A percentile compares a stretch with the other conserved stretches of the same genome.
These are phyloP conservation scores for Tuber microsphaerosporum DNA, from an alignment of 495 filamentous ascomycete genomes.

Conservation along the genomic window DNA sequence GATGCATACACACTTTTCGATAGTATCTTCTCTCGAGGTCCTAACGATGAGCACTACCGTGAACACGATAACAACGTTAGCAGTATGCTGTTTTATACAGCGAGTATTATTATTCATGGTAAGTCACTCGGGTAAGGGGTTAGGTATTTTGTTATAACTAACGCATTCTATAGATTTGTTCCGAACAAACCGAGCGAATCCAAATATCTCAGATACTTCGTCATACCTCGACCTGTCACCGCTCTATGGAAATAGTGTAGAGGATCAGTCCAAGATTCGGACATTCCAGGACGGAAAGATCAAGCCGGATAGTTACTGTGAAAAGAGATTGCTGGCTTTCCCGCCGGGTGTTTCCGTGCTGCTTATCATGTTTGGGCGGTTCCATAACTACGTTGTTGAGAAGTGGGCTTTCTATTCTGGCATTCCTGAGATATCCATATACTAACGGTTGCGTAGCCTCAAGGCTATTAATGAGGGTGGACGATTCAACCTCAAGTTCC, in stretches of 20 bases:
- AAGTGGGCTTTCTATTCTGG: constrained; percentile 45
- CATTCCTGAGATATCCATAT: not conserved
- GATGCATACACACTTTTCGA: constrained; percentile 76
- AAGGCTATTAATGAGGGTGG: constrained; percentile 53
- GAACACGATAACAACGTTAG: constrained; percentile 74
- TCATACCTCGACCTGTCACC: constrained; percentile 81
- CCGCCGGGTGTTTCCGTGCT: constrained; percentile 74
- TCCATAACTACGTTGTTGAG: constrained; percentile 70
- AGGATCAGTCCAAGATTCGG: constrained; percentile 66
- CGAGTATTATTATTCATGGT: constrained; percentile 83
- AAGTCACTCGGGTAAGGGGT: constrained; percentile 15
- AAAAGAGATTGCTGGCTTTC: constrained; percentile 69
- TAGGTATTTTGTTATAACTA: constrained; percentile 22
- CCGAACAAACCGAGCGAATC: constrained; percentile 54
- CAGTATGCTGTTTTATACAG: constrained; percentile 81
- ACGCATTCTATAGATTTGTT: constrained; percentile 51
- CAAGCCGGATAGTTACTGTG: constrained; percentile 74
- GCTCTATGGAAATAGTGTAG: constrained; percentile 73
- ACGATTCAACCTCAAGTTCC: constrained; percentile 46
- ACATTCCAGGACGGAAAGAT: constrained; percentile 76
- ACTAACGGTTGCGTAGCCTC: constrained; percentile 23
- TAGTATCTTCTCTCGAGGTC: constrained; percentile 55
- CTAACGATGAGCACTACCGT: constrained; percentile 49
- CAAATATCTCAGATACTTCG: constrained; percentile 61
- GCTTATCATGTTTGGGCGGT: constrained; percentile 67